Percentiles rank a stretch among this genome's conserved stretches.
Evolutionary conservation across 2,329 filamentous ascomycete genomes (phyloP).

Genomic region (Trichoderma koningii): DNA sequence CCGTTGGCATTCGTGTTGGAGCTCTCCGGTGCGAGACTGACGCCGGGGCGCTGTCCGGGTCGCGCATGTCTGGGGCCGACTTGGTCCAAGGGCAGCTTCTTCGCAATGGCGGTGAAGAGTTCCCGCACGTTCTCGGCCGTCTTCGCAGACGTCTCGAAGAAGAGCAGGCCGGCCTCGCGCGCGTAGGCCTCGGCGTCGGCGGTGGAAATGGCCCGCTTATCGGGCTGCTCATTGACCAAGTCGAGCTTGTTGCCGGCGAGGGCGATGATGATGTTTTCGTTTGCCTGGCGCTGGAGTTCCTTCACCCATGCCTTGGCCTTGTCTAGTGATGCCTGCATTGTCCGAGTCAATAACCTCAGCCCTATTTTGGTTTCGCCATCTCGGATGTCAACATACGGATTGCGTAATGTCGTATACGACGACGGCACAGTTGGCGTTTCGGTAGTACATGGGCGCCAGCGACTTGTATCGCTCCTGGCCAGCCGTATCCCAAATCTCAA

Average conservation of each 20-base stretch:
- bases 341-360: constrained; percentile 17
- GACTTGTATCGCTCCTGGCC: constrained; percentile 99
- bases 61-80: constrained; percentile 86
- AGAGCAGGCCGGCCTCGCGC: constrained; percentile 86
- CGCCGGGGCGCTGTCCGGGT: constrained; percentile 60
- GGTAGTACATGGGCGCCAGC: constrained; percentile 98
- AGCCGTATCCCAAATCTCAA: constrained; percentile 99
- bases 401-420: constrained; percentile 99
- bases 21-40: constrained; percentile 59
- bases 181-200: constrained; percentile 95
- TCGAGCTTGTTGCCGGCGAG: constrained; percentile 98
- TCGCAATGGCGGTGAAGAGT: constrained; percentile 95
- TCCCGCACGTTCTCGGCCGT: constrained; percentile 95
- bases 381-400: constrained; percentile 65
- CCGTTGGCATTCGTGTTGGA: constrained; percentile 59
- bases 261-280: constrained; percentile 99
- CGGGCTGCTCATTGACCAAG: constrained; percentile 88
- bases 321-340: constrained; percentile 80
- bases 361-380: constrained; percentile 13
- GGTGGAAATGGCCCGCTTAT: constrained; percentile 88
- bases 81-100: constrained; percentile 95
- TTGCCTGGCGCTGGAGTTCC: constrained; percentile 96
- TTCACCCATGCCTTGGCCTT: constrained; percentile 99
- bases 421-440: constrained; percentile 98
- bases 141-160: constrained; percentile 99